These are phyloP conservation scores for Epipyxis sp. DNA, from an alignment of 108 stramenopile genomes.

Conservation along the genomic window DNA sequence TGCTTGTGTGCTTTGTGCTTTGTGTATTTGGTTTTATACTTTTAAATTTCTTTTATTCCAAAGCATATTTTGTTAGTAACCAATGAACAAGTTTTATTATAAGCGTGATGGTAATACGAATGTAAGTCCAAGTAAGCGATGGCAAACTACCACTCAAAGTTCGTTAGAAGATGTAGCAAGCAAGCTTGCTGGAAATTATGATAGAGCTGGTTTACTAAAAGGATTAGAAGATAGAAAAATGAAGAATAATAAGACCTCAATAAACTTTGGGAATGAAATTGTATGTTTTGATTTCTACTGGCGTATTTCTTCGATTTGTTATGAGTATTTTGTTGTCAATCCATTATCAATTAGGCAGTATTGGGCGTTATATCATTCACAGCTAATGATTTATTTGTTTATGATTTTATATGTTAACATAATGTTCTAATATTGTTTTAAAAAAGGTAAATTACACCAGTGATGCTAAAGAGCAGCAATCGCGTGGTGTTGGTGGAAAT, in stretches of 20 bases:
- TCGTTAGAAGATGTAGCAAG: conserved; percentile 13
- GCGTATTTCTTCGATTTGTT: background rate
- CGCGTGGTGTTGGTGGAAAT: background rate
- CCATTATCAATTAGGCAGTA: background rate
- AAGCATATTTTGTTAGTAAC: no score
- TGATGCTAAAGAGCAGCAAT: background rate
- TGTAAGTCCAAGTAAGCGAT: conserved; percentile 27
- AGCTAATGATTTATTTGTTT: no score
- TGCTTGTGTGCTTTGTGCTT: no score
- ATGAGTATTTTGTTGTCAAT: background rate
- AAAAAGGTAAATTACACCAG: background rate
- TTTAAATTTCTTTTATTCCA: no score
- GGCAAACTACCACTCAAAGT: conserved; percentile 13
- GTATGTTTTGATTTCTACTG: background rate
- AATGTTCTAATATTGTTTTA: no score
- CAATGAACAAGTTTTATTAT: no score
- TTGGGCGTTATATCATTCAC: background rate
- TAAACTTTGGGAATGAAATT: conserved; percentile 21
- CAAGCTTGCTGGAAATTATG: background rate
- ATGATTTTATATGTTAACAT: no score
- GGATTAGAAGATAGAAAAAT: conserved; percentile 10
- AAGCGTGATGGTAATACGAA: no score
- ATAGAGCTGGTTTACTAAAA: background rate
- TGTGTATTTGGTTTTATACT: no score
- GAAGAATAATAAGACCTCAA: conserved; percentile 27